These are phyloP conservation scores for Drechslerella coelobrocha DNA, from an alignment of 2,329 filamentous ascomycete genomes.

Conservation along the genomic window DNA sequence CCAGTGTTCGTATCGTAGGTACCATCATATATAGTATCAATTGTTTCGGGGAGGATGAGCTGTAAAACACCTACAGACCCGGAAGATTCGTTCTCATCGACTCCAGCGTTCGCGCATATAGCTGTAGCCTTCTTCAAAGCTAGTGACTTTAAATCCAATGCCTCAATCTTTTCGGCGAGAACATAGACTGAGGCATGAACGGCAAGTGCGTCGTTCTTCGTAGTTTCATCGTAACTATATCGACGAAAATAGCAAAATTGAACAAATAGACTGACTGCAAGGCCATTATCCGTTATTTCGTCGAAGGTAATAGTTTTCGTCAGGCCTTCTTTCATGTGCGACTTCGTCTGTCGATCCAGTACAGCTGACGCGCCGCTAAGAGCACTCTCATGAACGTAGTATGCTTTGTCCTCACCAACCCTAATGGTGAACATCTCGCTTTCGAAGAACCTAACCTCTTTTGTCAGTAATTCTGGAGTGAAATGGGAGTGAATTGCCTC, in stretches of 20 bases:
- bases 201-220: not conserved
- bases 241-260: slow-evolving; percentile 19
- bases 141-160: slow-evolving; percentile 7
- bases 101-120: not conserved
- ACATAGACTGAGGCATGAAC: slow-evolving; percentile 14
- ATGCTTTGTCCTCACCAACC: slow-evolving; percentile 14
- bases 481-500: too few relatives aligned
- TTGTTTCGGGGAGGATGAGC: slow-evolving; percentile 2
- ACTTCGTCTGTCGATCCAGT: slow-evolving; percentile 6
- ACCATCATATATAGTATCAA: slow-evolving; percentile 9
- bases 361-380: slow-evolving; percentile 26
- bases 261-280: slow-evolving; percentile 15
- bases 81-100: not conserved
- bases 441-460: not conserved
- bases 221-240: not conserved
- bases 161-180: slow-evolving; percentile 17
- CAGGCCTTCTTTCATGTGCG: not conserved
- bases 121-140: not conserved
- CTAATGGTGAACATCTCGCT: slow-evolving; percentile 9
- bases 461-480: not conserved
- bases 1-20: slow-evolving; percentile 15
- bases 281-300: not conserved
- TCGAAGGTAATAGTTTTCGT: not conserved
- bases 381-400: slow-evolving; percentile 21
- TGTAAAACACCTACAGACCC: not conserved